Evolutionary conservation across 768 basidiomycete species (phyloP), one percentile per base, ranked within the genome.

Genomic region (Rhizopogon rudus): DNA sequence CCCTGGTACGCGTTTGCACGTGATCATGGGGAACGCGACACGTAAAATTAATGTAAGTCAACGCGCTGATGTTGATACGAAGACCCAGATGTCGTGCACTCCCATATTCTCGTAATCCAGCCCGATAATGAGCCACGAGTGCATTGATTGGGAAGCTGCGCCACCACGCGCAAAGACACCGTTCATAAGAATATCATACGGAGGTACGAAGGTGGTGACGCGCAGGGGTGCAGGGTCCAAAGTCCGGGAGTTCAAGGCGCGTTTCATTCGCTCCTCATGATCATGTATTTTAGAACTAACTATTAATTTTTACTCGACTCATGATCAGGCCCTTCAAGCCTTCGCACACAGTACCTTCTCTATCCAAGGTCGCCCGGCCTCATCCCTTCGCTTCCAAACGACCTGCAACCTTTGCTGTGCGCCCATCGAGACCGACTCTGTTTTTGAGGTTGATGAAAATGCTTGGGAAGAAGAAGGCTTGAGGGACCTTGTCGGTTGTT

Each of bases 51-150:
- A 25, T 25, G 25, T 25, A 25, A 25, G 25, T 16, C 8, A 2
- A 44, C 43, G 43, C 43, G 25, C 7, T 44, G 8, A 33, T 33
- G 8, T 31, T 31, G 31, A 31, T 9, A 1, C 8, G 31, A 31
- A 9, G 31, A 31, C 31, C 9, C 31, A 33, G 31, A 33, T 33
- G 31, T 13, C 44, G 7, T 44, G 14, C 16, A 16, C 29, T 8
- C 10, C 31, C 8, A 33, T 33, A 33, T 52, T 46, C 16, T 7
- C n/a, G 16, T 31, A 44, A 52, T 31, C 40, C 8, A 33, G 9
- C 9, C 2, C 31, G 5, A 48, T 13, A 8, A 69, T 66, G 65
- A 37, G 44, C 7, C 67, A 69, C 56, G n/a, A 64, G 16, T 69
- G 67, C 56, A 22, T 64, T 5, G 61, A 69, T 53, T 71, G 67